Conservation (phyloP, 2,329 filamentous ascomycete species). For the Thielaviopsis musarum region DNA sequence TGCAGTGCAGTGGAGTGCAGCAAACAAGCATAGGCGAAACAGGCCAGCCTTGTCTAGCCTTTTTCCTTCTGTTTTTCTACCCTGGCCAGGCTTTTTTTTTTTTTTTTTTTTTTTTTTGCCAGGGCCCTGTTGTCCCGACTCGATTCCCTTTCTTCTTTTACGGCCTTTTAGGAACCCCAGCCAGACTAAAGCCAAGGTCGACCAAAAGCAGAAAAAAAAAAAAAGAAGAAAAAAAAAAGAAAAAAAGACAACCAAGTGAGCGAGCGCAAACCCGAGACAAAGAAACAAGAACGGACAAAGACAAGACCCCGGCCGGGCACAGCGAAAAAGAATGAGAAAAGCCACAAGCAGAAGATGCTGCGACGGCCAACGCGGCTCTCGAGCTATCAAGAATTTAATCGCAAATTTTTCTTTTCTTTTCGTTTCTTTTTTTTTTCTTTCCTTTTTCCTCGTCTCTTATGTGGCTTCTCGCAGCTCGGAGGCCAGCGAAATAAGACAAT, state of each 20-base stretch:
- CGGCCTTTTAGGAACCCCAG: background rate
- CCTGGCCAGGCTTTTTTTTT: too few species aligned
- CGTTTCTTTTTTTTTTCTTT: background rate
- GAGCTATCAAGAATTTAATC: background rate
- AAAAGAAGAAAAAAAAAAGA: background rate
- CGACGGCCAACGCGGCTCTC: background rate
- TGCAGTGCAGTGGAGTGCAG: too few species aligned
- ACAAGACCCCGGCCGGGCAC: too few species aligned
- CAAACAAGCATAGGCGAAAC: conserved; percentile 2
- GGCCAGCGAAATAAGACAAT: too few species aligned
- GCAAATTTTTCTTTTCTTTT: background rate
- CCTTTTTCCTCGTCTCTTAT: background rate
- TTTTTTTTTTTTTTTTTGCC: too few species aligned
- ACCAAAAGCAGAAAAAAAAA: background rate
- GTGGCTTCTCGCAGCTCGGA: background rate
- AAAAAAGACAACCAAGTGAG: background rate
- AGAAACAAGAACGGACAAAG: background rate
- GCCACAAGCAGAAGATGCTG: background rate
- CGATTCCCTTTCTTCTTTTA: too few species aligned
- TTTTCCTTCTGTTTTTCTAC: too few species aligned
- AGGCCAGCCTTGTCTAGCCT: background rate
- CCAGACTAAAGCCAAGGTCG: background rate
- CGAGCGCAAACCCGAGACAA: background rate
- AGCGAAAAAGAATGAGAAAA: background rate
- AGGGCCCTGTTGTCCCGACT: too few species aligned